These are phyloP conservation scores for Scutellaria minor DNA, from an alignment of 257 asterid genomes.

Conservation along the genomic window DNA sequence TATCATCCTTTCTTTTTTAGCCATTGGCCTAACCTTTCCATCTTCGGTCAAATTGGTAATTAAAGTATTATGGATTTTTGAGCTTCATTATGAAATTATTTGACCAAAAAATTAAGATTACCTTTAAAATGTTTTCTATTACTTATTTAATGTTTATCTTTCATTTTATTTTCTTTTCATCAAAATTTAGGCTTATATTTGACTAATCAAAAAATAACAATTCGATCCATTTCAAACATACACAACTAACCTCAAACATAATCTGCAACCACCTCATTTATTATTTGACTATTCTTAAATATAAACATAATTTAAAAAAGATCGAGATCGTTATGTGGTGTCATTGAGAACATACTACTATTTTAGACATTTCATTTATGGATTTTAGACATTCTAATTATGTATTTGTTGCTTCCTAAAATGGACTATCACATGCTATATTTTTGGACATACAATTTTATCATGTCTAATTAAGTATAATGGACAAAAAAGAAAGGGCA, in stretches of 20 bases:
- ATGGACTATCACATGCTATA: conserved; percentile 10
- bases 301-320: no score
- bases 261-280: no score
- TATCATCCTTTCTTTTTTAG: neutral
- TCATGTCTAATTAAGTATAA: conserved; percentile 13
- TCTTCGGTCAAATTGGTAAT: conserved; percentile 24
- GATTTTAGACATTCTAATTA: neutral
- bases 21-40: neutral
- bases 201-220: no score
- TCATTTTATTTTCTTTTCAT: no score
- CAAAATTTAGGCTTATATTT: no score
- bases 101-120: conserved; percentile 8
- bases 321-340: neutral
- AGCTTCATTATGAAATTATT: conserved; percentile 8
- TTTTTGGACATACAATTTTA: neutral
- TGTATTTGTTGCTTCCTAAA: conserved; percentile 26
- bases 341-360: neutral
- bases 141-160: no score
- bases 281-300: no score
- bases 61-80: neutral
- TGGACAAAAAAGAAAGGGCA: conserved; percentile 10
- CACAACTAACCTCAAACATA: no score
- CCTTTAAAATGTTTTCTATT: no score
- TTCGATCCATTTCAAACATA: no score
- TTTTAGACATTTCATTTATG: neutral